Conservation (phyloP, 768 basidiomycete species). For the Leucogyrophana mollusca region DNA sequence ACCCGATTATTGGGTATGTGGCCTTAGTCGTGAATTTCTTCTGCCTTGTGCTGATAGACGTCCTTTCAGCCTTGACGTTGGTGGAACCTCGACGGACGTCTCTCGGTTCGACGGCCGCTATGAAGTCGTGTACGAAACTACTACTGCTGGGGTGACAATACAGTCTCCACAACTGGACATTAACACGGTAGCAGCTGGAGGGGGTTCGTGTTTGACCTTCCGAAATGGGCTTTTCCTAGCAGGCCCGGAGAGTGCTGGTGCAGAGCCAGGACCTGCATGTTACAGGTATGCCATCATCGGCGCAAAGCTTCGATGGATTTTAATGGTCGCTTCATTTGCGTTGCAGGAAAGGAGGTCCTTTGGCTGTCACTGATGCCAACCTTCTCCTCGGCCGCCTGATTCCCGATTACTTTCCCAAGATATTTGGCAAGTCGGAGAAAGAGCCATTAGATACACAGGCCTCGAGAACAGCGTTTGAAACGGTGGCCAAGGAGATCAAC, state of each 20-base stretch:
- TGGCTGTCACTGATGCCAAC: conserved; percentile 94
- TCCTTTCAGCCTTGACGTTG: conserved; percentile 73
- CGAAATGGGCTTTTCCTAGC: conserved; percentile 87
- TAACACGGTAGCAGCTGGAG: conserved; percentile 95
- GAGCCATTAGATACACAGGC: conserved; percentile 81
- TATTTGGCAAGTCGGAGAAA: conserved; percentile 87
- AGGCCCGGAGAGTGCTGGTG: conserved; percentile 92
- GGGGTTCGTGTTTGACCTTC: conserved; percentile 87
- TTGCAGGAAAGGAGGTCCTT: conserved; percentile 80
- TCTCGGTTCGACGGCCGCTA: conserved; percentile 90
- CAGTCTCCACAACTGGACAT: conserved; percentile 94
- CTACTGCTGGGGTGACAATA: conserved; percentile 90
- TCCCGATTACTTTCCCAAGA: conserved; percentile 91
- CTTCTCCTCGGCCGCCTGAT: conserved; percentile 85
- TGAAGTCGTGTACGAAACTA: conserved; percentile 93
- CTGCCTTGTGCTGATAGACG: neutral
- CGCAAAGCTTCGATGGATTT: neutral
- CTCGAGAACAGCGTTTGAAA: conserved; percentile 64
- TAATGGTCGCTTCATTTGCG: neutral
- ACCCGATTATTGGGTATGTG: conserved; percentile 82
- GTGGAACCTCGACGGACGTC: conserved; percentile 94
- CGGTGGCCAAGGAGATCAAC: conserved; percentile 70
- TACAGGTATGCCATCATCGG: conserved; percentile 56
- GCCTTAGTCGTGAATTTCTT: neutral
- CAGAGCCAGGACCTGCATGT: conserved; percentile 91